Conservation (phyloP, 805 yeast species). For the Candida oleophila region DNA sequence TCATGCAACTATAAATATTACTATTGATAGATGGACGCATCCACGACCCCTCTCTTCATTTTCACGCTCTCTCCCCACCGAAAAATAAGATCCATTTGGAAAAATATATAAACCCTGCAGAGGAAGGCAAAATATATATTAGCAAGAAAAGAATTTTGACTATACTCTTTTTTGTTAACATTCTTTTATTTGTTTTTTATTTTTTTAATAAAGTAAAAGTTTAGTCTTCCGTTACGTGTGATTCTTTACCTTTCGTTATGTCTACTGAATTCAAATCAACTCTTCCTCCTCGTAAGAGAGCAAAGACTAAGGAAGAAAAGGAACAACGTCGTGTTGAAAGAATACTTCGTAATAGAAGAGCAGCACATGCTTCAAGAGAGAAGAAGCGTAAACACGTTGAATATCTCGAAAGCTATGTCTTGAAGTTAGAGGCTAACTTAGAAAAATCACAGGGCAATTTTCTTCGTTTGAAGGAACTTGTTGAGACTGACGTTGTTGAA, state of each 20-base stretch:
- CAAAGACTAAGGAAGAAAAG: constrained; percentile 94
- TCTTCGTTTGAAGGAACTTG: constrained; percentile 12
- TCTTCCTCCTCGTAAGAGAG: constrained; percentile 93
- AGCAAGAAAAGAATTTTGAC: not conserved
- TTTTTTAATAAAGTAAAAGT: not conserved
- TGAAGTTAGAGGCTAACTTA: constrained; percentile 39
- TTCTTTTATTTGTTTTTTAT: not conserved
- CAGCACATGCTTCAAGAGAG: constrained; percentile 97
- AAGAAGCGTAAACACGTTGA: constrained; percentile 93
- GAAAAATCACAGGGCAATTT: constrained; percentile 23
- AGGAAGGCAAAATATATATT: constrained; percentile 1
- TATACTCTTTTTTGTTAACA: not conserved
- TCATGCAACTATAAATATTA: constrained; percentile 1
- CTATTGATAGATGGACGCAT: not conserved
- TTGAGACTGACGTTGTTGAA: constrained; percentile 11
- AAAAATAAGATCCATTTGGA: not conserved
- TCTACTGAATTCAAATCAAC: constrained; percentile 37
- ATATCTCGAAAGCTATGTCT: constrained; percentile 65
- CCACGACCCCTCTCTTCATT: not conserved
- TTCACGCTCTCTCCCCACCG: constrained; percentile 1
- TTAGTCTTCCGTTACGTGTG: not conserved
- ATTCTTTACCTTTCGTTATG: not conserved
- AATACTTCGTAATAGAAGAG: constrained; percentile 88
- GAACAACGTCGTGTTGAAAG: constrained; percentile 95
- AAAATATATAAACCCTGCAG: constrained; percentile 2